phyloP scores from a whole-genome alignment of 2,329 filamentous ascomycete species.

The Rutstroemia sydowiana region DNA sequence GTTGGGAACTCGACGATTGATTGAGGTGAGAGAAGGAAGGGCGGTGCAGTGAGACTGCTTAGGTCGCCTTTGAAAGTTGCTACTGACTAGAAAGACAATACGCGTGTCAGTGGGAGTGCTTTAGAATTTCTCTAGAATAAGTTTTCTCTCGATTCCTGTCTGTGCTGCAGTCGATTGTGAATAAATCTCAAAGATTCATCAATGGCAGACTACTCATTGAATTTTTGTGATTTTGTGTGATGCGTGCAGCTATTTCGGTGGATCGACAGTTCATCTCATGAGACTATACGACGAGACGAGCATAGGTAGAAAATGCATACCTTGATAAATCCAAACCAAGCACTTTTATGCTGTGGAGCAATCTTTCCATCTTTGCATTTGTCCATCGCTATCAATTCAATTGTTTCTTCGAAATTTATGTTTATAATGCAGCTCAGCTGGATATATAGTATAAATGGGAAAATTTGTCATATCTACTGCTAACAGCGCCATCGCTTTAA shows the following conservation, averaged over 20 bases:
- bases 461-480: too few relatives aligned
- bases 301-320: constrained; percentile 11
- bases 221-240: too few relatives aligned
- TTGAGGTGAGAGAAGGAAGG: constrained; percentile 74
- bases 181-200: too few relatives aligned
- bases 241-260: neutral
- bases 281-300: neutral
- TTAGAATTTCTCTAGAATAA: neutral
- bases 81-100: constrained; percentile 46
- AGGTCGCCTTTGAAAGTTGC: constrained; percentile 78
- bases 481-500: too few relatives aligned
- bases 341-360: constrained; percentile 21
- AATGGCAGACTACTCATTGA: too few relatives aligned
- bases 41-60: constrained; percentile 70
- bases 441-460: neutral
- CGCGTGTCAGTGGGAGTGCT: neutral
- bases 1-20: constrained; percentile 74
- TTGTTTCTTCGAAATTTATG: neutral
- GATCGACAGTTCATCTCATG: neutral
- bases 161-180: neutral
- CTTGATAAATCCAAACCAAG: constrained; percentile 28
- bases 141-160: neutral
- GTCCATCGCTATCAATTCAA: neutral
- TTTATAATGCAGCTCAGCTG: neutral
- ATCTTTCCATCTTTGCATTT: constrained; percentile 17